These are phyloP conservation scores for Mycena chlorophos DNA, from an alignment of 768 basidiomycete species.

Conservation along the genomic window DNA sequence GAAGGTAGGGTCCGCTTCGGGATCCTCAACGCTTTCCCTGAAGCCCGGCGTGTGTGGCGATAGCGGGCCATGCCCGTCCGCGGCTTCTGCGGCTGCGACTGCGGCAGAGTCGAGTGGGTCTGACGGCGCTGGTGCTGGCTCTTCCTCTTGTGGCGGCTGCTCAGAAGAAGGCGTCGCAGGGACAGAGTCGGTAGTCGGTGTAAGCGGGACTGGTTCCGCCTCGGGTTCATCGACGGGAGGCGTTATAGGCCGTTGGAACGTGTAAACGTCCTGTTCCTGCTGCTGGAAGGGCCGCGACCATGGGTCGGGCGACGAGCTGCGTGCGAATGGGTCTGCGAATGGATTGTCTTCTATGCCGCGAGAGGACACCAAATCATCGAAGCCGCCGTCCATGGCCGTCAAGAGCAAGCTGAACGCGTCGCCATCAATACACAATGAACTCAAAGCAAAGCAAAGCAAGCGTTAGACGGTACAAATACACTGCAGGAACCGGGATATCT, in stretches of 20 bases:
- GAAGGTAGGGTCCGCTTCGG: conserved; percentile 30
- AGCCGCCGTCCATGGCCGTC: conserved; percentile 63
- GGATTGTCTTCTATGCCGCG: conserved; percentile 71
- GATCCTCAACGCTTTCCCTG: conserved; percentile 44
- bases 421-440: conserved; percentile 7
- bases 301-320: conserved; percentile 72
- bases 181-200: conserved; percentile 43
- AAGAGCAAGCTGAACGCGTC: conserved; percentile 4
- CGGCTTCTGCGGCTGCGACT: conserved; percentile 33
- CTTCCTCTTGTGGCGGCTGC: conserved; percentile 20
- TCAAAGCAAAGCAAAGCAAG: too few species aligned
- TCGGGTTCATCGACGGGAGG: conserved; percentile 20
- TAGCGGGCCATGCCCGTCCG: conserved; percentile 16
- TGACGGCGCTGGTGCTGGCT: conserved; percentile 26
- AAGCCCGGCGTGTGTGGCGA: conserved; percentile 47
- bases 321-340: conserved; percentile 72
- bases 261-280: conserved; percentile 21
- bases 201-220: conserved; percentile 29
- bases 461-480: too few species aligned
- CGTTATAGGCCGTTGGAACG: conserved; percentile 17
- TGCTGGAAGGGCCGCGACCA: conserved; percentile 62
- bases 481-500: not conserved
- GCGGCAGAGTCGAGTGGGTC: conserved; percentile 46
- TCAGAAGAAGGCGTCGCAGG: conserved; percentile 28
- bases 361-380: conserved; percentile 71